Evolutionary conservation across 1,284 basidiomycete species (phyloP).

Genomic region (Cutaneotrichosporon cutaneum): DNA sequence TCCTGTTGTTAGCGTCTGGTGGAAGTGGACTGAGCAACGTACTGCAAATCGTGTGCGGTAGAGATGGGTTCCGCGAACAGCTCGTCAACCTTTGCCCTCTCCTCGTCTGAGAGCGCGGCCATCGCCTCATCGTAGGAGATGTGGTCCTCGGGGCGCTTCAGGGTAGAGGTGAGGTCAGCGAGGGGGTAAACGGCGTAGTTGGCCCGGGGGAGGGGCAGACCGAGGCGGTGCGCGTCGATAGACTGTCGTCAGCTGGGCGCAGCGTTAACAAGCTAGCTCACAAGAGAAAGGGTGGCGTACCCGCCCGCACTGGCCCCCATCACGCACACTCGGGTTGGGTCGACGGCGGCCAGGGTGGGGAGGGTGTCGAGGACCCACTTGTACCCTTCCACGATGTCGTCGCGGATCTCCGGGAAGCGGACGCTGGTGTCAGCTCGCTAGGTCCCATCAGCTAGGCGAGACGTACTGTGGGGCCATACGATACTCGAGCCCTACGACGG

Average conservation of each 20-base stretch:
- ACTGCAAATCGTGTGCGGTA: neutral
- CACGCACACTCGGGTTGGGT: constrained; percentile 4
- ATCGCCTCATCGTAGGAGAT: neutral
- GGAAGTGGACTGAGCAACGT: neutral
- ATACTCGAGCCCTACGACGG: constrained; percentile 10
- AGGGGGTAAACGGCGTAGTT: constrained; percentile 10
- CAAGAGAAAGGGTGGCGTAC: neutral
- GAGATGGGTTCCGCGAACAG: constrained; percentile 8
- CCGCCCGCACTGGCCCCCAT: constrained; percentile 12
- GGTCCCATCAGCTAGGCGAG: neutral
- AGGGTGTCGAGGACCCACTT: constrained; percentile 3
- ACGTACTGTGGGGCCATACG: constrained; percentile 8
- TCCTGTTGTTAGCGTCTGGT: constrained; percentile 3
- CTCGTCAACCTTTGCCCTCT: constrained; percentile 1
- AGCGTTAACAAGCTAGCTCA: neutral
- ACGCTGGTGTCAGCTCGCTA: constrained; percentile 4
- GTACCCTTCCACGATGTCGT: constrained; percentile 11
- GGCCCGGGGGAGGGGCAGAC: constrained; percentile 8
- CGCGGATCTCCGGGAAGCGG: constrained; percentile 5
- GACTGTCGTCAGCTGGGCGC: neutral
- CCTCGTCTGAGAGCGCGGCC: neutral
- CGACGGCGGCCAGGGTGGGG: constrained; percentile 2
- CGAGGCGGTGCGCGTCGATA: neutral
- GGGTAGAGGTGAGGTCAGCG: neutral
- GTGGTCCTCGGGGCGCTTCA: neutral